Conservation (phyloP, 495 filamentous ascomycete genomes). For the Rostrohypoxylon terebratum region DNA sequence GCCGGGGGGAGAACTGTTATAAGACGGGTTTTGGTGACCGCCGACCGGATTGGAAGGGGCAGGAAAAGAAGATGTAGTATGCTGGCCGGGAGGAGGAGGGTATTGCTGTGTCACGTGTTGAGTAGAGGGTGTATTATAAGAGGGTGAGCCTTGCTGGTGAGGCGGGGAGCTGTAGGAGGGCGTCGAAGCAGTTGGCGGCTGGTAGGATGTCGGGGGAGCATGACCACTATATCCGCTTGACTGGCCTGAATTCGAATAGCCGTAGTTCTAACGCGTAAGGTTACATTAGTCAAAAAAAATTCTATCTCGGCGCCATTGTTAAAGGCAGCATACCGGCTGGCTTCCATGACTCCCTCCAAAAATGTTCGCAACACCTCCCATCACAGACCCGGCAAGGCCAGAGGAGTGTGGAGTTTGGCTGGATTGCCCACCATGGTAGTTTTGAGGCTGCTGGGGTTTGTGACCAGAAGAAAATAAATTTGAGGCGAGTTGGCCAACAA, state of each 20-base stretch:
- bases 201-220: conserved; percentile 63
- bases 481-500: conserved; percentile 61
- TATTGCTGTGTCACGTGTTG: conserved; percentile 43
- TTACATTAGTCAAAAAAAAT: conserved; percentile 32
- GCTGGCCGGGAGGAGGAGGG: conserved; percentile 46
- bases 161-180: conserved; percentile 48
- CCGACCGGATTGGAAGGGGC: conserved; percentile 35
- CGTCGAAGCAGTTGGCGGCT: conserved; percentile 50
- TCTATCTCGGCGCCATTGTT: neutral
- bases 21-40: conserved; percentile 44
- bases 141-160: conserved; percentile 47
- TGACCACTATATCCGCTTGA: conserved; percentile 60
- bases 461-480: conserved; percentile 57
- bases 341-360: conserved; percentile 57
- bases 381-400: conserved; percentile 56
- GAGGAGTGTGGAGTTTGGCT: conserved; percentile 46
- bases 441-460: conserved; percentile 54
- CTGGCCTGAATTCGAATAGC: conserved; percentile 63
- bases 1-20: conserved; percentile 44
- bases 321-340: conserved; percentile 43
- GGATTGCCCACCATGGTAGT: conserved; percentile 52
- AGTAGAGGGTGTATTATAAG: conserved; percentile 36
- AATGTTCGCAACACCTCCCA: conserved; percentile 58
- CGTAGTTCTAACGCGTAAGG: conserved; percentile 56
- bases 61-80: conserved; percentile 45